phyloP scores from a whole-genome alignment of 164 flowering plant genomes.

The Macadamia integrifolia region DNA sequence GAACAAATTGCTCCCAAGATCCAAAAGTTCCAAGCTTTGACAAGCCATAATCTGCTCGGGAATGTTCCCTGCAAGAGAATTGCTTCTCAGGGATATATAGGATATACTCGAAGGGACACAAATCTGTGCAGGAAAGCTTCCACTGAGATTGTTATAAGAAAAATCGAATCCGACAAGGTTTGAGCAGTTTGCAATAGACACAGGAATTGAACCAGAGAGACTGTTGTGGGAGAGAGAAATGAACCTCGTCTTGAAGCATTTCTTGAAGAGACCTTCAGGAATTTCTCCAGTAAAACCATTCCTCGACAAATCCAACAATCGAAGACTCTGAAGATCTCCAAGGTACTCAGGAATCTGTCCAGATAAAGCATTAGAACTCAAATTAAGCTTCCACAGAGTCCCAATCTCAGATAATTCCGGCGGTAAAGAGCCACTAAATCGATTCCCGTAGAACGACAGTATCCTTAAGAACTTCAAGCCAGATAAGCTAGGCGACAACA shows the following conservation, averaged over 20 bases:
- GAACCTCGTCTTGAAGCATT: conserved; percentile 61
- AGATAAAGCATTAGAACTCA: conserved; percentile 76
- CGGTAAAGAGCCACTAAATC: conserved; percentile 69
- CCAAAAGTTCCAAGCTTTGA: conserved; percentile 60
- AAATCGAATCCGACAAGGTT: conserved; percentile 72
- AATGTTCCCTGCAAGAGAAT: conserved; percentile 51
- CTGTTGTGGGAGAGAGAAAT: conserved; percentile 67
- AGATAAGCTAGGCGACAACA: conserved; percentile 59
- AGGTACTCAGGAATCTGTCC: conserved; percentile 80
- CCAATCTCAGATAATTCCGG: conserved; percentile 44
- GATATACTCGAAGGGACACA: conserved; percentile 43
- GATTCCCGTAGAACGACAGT: conserved; percentile 70
- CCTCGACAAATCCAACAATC: conserved; percentile 82
- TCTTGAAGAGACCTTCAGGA: conserved; percentile 55
- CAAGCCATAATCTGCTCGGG: conserved; percentile 41
- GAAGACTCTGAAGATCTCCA: conserved; percentile 57
- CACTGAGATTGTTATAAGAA: conserved; percentile 65
- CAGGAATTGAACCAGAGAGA: conserved; percentile 67
- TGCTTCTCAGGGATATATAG: conserved; percentile 64
- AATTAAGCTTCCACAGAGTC: conserved; percentile 80
- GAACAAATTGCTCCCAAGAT: conserved; percentile 72
- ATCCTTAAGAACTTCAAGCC: conserved; percentile 55
- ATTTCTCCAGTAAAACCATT: conserved; percentile 66
- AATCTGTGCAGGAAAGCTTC: conserved; percentile 51
- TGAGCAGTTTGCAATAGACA: conserved; percentile 50